A percentile compares a stretch with the other conserved stretches of the same genome.
Evolutionary conservation across 208 protist species (phyloP).

Genomic region (Strigomonas galati): DNA sequence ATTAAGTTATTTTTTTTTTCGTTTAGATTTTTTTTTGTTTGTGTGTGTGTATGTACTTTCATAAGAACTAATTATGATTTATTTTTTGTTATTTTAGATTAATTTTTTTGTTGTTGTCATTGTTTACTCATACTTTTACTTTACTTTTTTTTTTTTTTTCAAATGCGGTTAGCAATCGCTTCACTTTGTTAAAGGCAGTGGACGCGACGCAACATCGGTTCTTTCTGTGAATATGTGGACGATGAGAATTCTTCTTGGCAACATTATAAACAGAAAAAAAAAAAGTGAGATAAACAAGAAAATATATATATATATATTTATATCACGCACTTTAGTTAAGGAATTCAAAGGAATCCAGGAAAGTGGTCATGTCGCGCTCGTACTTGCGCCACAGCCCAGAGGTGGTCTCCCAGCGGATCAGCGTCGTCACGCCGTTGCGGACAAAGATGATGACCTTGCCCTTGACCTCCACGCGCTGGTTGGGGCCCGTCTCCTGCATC

Average conservation of each 20-base stretch:
- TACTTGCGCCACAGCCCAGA: conserved; percentile 57
- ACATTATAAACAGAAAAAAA: conserved; percentile 11
- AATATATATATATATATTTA: not conserved
- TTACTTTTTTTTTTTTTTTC: not conserved
- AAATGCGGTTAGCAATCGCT: too few species aligned
- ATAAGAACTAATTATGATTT: not conserved
- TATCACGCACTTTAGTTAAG: not conserved
- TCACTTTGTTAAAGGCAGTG: not conserved
- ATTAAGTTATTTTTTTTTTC: too few species aligned
- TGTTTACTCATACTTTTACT: not conserved
- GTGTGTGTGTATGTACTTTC: too few species aligned
- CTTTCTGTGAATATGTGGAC: not conserved
- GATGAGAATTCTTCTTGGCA: not conserved
- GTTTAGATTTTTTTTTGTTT: too few species aligned
- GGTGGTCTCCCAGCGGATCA: conserved; percentile 68
- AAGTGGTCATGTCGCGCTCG: conserved; percentile 54
- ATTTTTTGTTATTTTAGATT: not conserved
- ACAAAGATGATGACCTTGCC: conserved; percentile 76
- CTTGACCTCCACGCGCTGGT: conserved; percentile 46
- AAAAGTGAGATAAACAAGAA: conserved; percentile 1
- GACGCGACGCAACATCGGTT: not conserved
- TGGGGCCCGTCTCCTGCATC: conserved; percentile 74
- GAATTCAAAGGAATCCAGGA: conserved; percentile 63
- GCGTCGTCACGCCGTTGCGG: conserved; percentile 49
- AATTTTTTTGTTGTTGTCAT: not conserved